Conservation (phyloP, 345 rosid genomes). For the Pelargonium nanum region DNA sequence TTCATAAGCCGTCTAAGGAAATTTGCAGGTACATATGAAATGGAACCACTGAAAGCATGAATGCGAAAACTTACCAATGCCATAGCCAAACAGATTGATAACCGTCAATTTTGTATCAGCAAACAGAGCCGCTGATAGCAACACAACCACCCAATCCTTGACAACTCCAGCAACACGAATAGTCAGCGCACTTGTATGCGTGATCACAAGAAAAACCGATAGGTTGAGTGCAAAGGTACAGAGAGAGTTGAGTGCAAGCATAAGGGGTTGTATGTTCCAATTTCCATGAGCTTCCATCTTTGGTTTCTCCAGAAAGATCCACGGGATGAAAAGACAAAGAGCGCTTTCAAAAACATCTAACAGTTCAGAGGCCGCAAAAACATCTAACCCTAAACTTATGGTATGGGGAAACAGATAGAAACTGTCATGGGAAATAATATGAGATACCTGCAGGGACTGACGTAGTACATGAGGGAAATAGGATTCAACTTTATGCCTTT, state of each 20-base stretch:
- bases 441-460: conserved; percentile 94
- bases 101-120: conserved; percentile 87
- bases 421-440: not conserved
- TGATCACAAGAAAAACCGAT: conserved; percentile 90
- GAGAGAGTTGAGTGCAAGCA: conserved; percentile 65
- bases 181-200: conserved; percentile 95
- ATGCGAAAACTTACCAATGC: conserved; percentile 50
- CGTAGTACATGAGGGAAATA: conserved; percentile 81
- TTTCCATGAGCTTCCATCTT: conserved; percentile 73
- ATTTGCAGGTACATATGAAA: not conserved
- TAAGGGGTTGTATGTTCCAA: conserved; percentile 58
- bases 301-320: conserved; percentile 90
- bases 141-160: conserved; percentile 97
- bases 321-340: conserved; percentile 73
- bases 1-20: too few relatives aligned
- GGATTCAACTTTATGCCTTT: conserved; percentile 93
- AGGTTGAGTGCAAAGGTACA: conserved; percentile 97
- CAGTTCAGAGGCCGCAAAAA: too few relatives aligned
- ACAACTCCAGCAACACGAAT: conserved; percentile 98
- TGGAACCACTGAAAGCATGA: not conserved
- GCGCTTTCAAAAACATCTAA: conserved; percentile 47
- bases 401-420: not conserved
- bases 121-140: conserved; percentile 79
- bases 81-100: conserved; percentile 80
- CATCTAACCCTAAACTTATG: not conserved